phyloP scores from a whole-genome alignment of 164 flowering plant species.

The Protea cynaroides region DNA sequence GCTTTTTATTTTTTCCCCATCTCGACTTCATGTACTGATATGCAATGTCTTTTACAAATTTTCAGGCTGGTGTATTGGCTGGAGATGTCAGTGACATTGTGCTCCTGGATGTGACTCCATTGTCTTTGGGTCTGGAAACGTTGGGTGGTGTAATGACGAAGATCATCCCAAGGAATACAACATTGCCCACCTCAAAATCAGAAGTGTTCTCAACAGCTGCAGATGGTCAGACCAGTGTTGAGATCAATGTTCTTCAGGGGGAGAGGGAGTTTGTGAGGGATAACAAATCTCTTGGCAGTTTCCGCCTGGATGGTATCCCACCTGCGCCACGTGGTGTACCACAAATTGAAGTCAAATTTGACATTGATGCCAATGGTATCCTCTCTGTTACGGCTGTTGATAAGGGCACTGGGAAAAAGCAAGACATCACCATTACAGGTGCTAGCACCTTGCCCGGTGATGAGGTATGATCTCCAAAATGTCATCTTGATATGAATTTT shows the following conservation, averaged over 20 bases:
- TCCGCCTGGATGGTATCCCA: constrained; percentile 83
- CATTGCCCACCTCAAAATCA: constrained; percentile 72
- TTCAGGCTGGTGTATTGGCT: constrained; percentile 70
- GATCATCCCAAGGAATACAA: constrained; percentile 65
- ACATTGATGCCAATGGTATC: constrained; percentile 50
- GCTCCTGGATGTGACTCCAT: constrained; percentile 61
- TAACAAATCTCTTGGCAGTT: constrained; percentile 79
- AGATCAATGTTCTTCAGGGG: constrained; percentile 78
- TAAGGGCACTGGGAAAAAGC: constrained; percentile 58
- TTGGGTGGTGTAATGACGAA: constrained; percentile 77
- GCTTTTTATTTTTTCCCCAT: too few relatives aligned
- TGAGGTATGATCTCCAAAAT: constrained; percentile 33
- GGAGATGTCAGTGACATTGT: constrained; percentile 84
- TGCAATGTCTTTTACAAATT: neutral
- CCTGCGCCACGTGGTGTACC: constrained; percentile 79
- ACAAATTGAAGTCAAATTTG: constrained; percentile 48
- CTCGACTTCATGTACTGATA: too few relatives aligned
- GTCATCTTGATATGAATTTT: too few relatives aligned
- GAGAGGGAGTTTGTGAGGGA: constrained; percentile 84
- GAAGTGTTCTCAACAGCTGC: constrained; percentile 85
- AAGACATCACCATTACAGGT: constrained; percentile 53
- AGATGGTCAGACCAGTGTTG: constrained; percentile 80
- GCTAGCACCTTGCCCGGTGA: constrained; percentile 53
- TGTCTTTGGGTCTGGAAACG: constrained; percentile 68
- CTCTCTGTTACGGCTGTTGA: constrained; percentile 46